Conservation (phyloP, 148 eudicot species). For the Rhododendron mucronatum region DNA sequence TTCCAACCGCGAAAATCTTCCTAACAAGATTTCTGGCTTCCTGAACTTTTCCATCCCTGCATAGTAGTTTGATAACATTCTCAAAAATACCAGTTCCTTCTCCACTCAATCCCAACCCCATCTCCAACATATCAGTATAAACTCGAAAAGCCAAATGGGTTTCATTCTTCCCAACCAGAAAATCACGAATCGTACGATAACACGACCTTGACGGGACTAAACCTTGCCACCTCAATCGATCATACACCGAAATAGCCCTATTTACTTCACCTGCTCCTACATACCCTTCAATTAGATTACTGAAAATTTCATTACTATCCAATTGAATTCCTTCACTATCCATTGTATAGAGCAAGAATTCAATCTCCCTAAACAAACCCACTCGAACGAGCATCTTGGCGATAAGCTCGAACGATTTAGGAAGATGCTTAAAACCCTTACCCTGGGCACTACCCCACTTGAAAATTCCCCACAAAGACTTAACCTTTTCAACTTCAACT, state of each 20-base stretch:
- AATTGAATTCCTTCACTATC: constrained; percentile 48
- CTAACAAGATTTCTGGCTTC: constrained; percentile 58
- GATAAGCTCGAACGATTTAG: constrained; percentile 53
- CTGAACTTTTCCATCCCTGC: constrained; percentile 55
- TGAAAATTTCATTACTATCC: constrained; percentile 54
- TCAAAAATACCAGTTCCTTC: constrained; percentile 32
- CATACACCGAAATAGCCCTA: constrained; percentile 43
- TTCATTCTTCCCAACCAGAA: constrained; percentile 33
- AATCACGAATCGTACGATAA: constrained; percentile 34
- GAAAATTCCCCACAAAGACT: constrained; percentile 64
- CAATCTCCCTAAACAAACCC: constrained; percentile 50
- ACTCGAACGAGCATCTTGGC: constrained; percentile 46
- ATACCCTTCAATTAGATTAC: constrained; percentile 56
- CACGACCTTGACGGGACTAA: constrained; percentile 40
- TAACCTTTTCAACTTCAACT: constrained; percentile 38
- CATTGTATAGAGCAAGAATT: constrained; percentile 42
- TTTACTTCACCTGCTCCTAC: constrained; percentile 36
- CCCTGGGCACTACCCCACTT: constrained; percentile 37
- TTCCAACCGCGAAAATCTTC: constrained; percentile 34
- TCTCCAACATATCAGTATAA: constrained; percentile 46
- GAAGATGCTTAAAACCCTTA: constrained; percentile 46
- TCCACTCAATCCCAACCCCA: constrained; percentile 35
- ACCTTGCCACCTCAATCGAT: constrained; percentile 39
- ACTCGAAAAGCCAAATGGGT: constrained; percentile 26
- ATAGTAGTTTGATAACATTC: constrained; percentile 38